Conservation (phyloP, 208 protist species). For the Angomonas deanei region DNA sequence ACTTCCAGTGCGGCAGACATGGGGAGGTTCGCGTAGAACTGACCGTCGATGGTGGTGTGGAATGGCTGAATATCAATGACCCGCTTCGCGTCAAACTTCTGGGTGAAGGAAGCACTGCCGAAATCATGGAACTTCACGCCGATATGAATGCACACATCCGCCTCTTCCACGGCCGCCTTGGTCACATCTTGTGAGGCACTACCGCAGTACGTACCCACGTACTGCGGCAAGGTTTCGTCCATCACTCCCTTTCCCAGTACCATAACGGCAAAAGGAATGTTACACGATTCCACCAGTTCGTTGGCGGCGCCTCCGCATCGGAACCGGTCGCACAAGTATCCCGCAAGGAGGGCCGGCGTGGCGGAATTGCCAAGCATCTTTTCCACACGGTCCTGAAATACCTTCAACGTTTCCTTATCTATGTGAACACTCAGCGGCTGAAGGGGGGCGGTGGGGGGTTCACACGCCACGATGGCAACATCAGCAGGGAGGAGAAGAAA, state of each 20-base stretch:
- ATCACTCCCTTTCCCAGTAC: conserved; percentile 41
- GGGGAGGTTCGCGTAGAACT: conserved; percentile 39
- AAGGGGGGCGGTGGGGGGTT: conserved; percentile 27
- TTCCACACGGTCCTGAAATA: conserved; percentile 23
- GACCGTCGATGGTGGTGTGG: conserved; percentile 22
- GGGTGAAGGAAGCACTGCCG: conserved; percentile 26
- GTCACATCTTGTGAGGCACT: conserved; percentile 15
- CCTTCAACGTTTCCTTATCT: conserved; percentile 17
- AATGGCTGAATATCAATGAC: conserved; percentile 51
- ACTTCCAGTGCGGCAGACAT: conserved; percentile 32
- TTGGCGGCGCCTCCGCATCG: conserved; percentile 16
- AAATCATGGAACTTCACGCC: conserved; percentile 38
- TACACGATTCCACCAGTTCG: conserved; percentile 27
- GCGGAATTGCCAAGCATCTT: conserved; percentile 10
- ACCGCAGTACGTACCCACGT: conserved; percentile 42
- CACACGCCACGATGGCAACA: conserved; percentile 25
- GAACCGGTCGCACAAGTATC: conserved; percentile 38
- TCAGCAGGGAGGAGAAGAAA: conserved; percentile 39
- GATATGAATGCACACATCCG: conserved; percentile 37
- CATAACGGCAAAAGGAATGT: conserved; percentile 34
- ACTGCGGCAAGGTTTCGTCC: conserved; percentile 37
- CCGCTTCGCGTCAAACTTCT: conserved; percentile 33
- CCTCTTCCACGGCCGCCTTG: conserved; percentile 28
- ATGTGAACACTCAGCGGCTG: conserved; percentile 17
- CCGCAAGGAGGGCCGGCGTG: conserved; percentile 28